Conservation (phyloP, 768 basidiomycete species). For the Crassisporium funariophilum region DNA sequence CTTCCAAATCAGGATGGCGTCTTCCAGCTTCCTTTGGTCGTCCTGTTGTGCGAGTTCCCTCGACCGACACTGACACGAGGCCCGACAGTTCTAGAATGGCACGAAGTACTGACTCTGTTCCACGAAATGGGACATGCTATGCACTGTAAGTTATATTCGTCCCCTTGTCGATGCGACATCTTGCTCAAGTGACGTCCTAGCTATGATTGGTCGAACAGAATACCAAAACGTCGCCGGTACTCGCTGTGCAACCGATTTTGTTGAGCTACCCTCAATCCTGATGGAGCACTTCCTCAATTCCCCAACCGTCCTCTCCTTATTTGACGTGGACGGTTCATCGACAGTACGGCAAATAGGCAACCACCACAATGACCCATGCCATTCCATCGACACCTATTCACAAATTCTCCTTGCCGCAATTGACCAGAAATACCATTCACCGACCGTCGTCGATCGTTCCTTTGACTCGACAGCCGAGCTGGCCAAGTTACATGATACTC, state of each 20-base stretch:
- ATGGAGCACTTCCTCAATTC: constrained; percentile 98
- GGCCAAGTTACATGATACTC: constrained; percentile 59
- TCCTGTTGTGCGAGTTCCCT: constrained; percentile 86
- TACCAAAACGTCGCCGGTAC: constrained; percentile 98
- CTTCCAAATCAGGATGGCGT: constrained; percentile 66
- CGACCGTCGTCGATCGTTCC: constrained; percentile 47
- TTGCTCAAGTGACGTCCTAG: constrained; percentile 41
- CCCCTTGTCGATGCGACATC: background rate
- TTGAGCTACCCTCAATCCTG: constrained; percentile 95
- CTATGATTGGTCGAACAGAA: constrained; percentile 97
- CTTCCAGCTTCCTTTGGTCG: constrained; percentile 90
- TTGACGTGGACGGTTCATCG: constrained; percentile 55
- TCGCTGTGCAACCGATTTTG: constrained; percentile 97
- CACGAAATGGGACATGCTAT: constrained; percentile 99
- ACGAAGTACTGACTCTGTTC: constrained; percentile 91
- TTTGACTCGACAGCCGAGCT: constrained; percentile 79
- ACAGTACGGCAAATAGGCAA: constrained; percentile 53
- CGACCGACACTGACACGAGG: constrained; percentile 60
- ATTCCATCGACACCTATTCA: constrained; percentile 84
- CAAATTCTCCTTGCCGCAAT: constrained; percentile 88
- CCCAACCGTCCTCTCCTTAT: constrained; percentile 78
- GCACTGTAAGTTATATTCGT: constrained; percentile 74
- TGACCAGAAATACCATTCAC: constrained; percentile 90
- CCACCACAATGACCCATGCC: constrained; percentile 75
- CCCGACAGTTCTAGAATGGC: constrained; percentile 83